phyloP scores from a whole-genome alignment of 2,329 filamentous ascomycete species.

The Fusarium keratoplasticum region DNA sequence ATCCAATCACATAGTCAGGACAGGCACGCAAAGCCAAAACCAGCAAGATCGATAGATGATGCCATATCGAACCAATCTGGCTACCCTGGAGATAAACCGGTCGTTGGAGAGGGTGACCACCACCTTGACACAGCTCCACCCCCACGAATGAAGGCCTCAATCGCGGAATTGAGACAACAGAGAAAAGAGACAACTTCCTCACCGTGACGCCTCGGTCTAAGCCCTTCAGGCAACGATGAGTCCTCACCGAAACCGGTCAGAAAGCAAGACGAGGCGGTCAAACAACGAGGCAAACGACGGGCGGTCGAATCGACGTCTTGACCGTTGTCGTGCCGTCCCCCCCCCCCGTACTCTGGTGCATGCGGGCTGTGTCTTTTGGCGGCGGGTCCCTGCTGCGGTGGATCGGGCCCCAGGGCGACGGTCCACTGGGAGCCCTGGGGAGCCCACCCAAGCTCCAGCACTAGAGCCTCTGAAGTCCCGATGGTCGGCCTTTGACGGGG shows the following conservation, averaged over 20 bases:
- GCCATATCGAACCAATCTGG: slow-evolving; percentile 1
- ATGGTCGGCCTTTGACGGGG: slow-evolving; percentile 23
- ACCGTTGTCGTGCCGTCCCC: neutral
- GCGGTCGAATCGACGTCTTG: slow-evolving; percentile 4
- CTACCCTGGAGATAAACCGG: slow-evolving; percentile 18
- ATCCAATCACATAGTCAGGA: neutral
- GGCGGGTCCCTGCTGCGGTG: slow-evolving; percentile 20
- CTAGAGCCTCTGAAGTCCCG: slow-evolving; percentile 14
- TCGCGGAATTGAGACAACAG: slow-evolving; percentile 6
- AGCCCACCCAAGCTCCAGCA: neutral
- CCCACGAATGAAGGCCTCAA: neutral
- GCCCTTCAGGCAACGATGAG: neutral
- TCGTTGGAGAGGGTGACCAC: neutral
- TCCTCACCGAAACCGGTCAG: slow-evolving; percentile 27
- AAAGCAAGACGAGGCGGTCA: slow-evolving; percentile 26
- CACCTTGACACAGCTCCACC: neutral
- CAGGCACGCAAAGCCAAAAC: neutral
- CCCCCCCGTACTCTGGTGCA: slow-evolving; percentile 15
- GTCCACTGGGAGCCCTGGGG: slow-evolving; percentile 23
- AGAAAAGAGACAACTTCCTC: slow-evolving; percentile 14
- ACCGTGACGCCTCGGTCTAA: neutral
- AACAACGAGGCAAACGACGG: neutral
- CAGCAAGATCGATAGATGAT: neutral
- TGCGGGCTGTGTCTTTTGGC: slow-evolving; percentile 13
- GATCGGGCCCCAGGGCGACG: slow-evolving; percentile 1